These are phyloP conservation scores for Lactarius pseudohatsudake DNA, from an alignment of 768 basidiomycete species.

Conservation along the genomic window DNA sequence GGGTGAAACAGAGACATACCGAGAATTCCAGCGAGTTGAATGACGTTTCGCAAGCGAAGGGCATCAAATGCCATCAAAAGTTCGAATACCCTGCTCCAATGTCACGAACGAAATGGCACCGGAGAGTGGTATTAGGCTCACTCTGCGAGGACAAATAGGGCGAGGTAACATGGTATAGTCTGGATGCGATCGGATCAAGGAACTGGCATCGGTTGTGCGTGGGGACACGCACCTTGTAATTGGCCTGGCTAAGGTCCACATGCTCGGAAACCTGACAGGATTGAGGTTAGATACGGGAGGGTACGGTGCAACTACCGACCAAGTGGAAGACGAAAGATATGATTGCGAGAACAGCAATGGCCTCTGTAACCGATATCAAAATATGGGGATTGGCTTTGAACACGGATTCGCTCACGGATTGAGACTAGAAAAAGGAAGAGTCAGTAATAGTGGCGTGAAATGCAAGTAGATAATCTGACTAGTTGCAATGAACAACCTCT, in stretches of 20 bases:
- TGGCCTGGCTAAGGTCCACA: slow-evolving; percentile 42
- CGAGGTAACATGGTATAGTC: slow-evolving; percentile 84
- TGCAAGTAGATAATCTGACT: slow-evolving; percentile 42
- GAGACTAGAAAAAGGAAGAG: slow-evolving; percentile 40
- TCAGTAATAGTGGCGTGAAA: not conserved
- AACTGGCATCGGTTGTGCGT: not conserved
- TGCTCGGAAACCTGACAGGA: slow-evolving; percentile 49
- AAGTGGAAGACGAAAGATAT: slow-evolving; percentile 67
- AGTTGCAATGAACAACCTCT: slow-evolving; percentile 67
- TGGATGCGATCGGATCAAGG: slow-evolving; percentile 33
- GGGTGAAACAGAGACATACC: slow-evolving; percentile 40
- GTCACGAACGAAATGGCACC: slow-evolving; percentile 6
- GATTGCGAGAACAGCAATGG: slow-evolving; percentile 70
- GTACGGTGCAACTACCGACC: slow-evolving; percentile 41
- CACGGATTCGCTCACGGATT: slow-evolving; percentile 50
- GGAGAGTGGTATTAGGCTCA: slow-evolving; percentile 37
- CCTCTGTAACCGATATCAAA: slow-evolving; percentile 49
- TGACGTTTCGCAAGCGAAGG: slow-evolving; percentile 72
- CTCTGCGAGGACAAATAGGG: slow-evolving; percentile 82
- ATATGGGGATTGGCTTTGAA: not conserved
- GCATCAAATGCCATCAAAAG: slow-evolving; percentile 81
- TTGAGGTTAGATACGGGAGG: slow-evolving; percentile 11
- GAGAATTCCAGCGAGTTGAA: slow-evolving; percentile 74
- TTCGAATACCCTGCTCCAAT: slow-evolving; percentile 63
- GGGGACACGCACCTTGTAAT: slow-evolving; percentile 51